These are phyloP conservation scores for Mikania micrantha DNA, from an alignment of 129 eudicot genomes.

Conservation along the genomic window DNA sequence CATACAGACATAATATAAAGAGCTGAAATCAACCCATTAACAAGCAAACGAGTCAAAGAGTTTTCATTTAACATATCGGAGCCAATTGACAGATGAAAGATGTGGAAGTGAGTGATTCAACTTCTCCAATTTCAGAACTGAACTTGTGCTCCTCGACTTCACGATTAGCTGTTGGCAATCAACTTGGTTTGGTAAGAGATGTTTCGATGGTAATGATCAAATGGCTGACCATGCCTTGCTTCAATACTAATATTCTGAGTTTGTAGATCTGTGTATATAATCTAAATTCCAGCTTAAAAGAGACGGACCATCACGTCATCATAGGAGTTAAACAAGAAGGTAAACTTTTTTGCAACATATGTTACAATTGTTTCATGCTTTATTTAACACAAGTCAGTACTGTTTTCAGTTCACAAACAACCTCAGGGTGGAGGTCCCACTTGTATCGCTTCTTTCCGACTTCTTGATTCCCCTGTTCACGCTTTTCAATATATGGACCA, in stretches of 20 bases:
- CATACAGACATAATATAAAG: neutral
- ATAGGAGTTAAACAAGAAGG: constrained; percentile 58
- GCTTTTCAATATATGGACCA: constrained; percentile 46
- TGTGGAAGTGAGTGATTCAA: constrained; percentile 45
- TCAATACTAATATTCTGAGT: constrained; percentile 17
- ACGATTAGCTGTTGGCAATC: constrained; percentile 71
- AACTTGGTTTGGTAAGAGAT: constrained; percentile 71
- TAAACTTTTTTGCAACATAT: constrained; percentile 15
- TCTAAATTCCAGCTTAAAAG: constrained; percentile 37
- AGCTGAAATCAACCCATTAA: neutral
- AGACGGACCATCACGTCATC: constrained; percentile 43
- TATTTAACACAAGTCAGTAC: neutral
- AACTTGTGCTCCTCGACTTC: constrained; percentile 53
- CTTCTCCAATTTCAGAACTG: constrained; percentile 53
- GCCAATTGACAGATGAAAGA: constrained; percentile 55
- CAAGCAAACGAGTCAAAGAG: neutral
- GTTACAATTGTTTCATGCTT: neutral
- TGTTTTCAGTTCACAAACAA: constrained; percentile 47
- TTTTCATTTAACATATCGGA: constrained; percentile 7
- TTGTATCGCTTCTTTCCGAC: constrained; percentile 54
- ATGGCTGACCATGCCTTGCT: neutral
- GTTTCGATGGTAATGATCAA: constrained; percentile 1
- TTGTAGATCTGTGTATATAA: constrained; percentile 60
- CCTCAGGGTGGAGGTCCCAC: constrained; percentile 46
- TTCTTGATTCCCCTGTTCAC: constrained; percentile 53